Percentiles rank a stretch among this genome's conserved stretches.
phyloP scores from a whole-genome alignment of 1,284 basidiomycete species.

The Meira nashicola region DNA sequence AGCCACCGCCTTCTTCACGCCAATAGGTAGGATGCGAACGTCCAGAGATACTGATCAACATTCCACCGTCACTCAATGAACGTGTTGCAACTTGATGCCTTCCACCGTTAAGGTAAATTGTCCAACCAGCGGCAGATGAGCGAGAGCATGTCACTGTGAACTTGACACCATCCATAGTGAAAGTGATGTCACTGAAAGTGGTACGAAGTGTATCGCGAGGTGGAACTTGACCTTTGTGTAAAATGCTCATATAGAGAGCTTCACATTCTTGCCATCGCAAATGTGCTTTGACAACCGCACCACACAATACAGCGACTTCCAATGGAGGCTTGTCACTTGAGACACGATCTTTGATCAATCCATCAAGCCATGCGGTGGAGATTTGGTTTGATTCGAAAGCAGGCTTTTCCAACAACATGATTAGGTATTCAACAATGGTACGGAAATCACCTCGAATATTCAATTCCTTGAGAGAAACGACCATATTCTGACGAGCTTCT shows the following conservation, averaged over 20 bases:
- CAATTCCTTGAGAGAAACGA: conserved; percentile 94
- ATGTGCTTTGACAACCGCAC: conserved; percentile 88
- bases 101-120: conserved; percentile 91
- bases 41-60: conserved; percentile 84
- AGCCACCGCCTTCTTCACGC: conserved; percentile 84
- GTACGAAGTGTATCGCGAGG: conserved; percentile 91
- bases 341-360: conserved; percentile 86
- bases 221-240: conserved; percentile 97
- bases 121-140: conserved; percentile 81
- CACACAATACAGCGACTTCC: conserved; percentile 88
- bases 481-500: conserved; percentile 98
- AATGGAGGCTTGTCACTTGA: conserved; percentile 93
- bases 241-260: conserved; percentile 86
- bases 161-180: conserved; percentile 88
- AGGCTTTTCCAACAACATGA: conserved; percentile 92
- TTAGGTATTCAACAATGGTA: conserved; percentile 89
- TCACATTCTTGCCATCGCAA: conserved; percentile 82
- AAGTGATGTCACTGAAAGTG: conserved; percentile 80
- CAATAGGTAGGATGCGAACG: conserved; percentile 97
- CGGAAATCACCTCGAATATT: conserved; percentile 98
- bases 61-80: conserved; percentile 87
- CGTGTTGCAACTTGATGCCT: conserved; percentile 54
- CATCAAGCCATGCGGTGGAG: conserved; percentile 98
- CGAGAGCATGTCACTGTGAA: conserved; percentile 95
- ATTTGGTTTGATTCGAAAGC: conserved; percentile 96